Conservation (phyloP, 768 basidiomycete genomes). For the Chlorophyllum brunneum region DNA sequence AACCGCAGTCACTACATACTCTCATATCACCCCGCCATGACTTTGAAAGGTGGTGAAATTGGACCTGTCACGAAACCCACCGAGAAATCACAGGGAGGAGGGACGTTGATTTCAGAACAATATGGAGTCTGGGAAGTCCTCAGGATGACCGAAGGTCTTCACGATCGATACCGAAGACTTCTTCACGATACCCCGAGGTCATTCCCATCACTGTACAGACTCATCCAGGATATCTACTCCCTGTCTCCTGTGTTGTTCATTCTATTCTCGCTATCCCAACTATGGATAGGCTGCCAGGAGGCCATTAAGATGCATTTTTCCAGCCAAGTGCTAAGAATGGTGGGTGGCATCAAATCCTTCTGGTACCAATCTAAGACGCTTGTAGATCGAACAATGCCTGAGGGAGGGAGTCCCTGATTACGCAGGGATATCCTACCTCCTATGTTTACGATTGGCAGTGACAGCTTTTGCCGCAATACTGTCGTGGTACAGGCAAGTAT, state of each 20-base stretch:
- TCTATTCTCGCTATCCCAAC: conserved; percentile 16
- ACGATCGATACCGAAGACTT: neutral
- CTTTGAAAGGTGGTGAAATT: too few relatives aligned
- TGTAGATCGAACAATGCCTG: conserved; percentile 4
- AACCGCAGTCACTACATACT: too few relatives aligned
- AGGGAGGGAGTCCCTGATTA: neutral
- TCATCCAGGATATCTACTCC: conserved; percentile 19
- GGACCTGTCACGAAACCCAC: neutral
- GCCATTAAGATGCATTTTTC: conserved; percentile 6
- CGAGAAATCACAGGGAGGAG: neutral
- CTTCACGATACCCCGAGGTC: neutral
- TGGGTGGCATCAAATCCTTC: neutral
- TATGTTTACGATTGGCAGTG: neutral
- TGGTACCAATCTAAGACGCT: too few relatives aligned
- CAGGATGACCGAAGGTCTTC: neutral
- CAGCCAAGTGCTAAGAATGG: conserved; percentile 1
- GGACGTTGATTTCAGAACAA: neutral
- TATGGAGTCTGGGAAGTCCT: conserved; percentile 6
- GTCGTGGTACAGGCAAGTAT: neutral
- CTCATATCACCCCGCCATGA: neutral
- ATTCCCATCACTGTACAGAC: conserved; percentile 15
- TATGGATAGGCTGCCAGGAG: neutral
- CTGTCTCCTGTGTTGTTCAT: conserved; percentile 16
- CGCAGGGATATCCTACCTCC: neutral
- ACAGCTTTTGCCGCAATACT: neutral